Evolutionary conservation across 371 early-diverging fungal species (phyloP), one percentile per base, ranked within the genome.

Genomic region (Mortierella polycephala): DNA sequence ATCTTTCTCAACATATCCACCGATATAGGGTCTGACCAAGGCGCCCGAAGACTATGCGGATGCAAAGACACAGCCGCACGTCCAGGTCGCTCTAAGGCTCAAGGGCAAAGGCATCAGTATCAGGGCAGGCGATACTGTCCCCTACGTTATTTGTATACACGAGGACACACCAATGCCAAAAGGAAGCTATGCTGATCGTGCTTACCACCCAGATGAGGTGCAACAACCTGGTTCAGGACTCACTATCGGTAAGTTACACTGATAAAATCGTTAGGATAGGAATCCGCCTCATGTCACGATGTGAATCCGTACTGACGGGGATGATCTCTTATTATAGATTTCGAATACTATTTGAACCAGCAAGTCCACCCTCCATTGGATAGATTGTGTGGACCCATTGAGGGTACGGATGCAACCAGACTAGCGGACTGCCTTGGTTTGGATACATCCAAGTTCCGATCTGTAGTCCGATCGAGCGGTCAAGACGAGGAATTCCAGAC

Each of bases 281-380:
- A 80, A 86, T 85, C 72, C 23, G 51, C 30, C 6, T 1, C 16
- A 11, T 9, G 12, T 1, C 16, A 18, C 11, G 12, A 11, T 37
- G 1, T 18, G 14, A 37, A 23, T 2, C 30, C 39, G 16, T 30
- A 21, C 46, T 44, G 40, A 42, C 23, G 0, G 6, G 16, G 7
- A 18, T 40, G 54, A 45, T 18, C 9, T 64, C n/a, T 37, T n/a
- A 39, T 16, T 2, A 65, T 91, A 79, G 98, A 99, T 81, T 88
- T 86, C 71, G 96, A 98, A 45, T 99, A 98, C 94, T 99, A 99
- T 76, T 83, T 99, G 45, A 86, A 90, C 62, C 95, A 95, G 63
- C 99, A 99, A 83, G 90, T 99, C 0, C 92, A 98, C 60, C 99
- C 99, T 9, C 98, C 99, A 5, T 81, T 99, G n/a, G 86, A 90